A percentile compares a stretch with the other conserved stretches of the same genome.
Conservation (phyloP, 73 alveolate species). For the Uronychia setigera region DNA sequence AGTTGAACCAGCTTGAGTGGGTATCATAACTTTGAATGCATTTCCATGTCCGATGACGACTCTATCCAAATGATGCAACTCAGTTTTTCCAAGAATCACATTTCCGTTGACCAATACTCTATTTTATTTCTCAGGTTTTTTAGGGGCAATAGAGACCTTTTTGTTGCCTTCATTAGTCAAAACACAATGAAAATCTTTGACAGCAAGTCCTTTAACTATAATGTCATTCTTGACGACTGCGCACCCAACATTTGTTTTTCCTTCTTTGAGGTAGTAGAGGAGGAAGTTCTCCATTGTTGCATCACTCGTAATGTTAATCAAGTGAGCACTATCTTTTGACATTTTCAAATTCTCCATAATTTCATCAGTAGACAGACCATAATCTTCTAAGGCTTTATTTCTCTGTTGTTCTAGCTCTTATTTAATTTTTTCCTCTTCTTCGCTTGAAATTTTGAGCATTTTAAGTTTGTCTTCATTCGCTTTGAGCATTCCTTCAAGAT, state of each 20-base stretch:
- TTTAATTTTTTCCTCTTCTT: not conserved
- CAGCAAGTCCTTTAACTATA: slow-evolving; percentile 13
- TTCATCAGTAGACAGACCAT: not conserved
- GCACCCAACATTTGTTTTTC: slow-evolving; percentile 2
- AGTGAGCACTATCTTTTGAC: not conserved
- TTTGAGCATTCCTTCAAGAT: slow-evolving; percentile 5
- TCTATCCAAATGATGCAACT: slow-evolving; percentile 25
- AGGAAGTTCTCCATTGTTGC: slow-evolving; percentile 13
- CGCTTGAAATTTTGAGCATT: not conserved
- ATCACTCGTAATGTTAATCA: slow-evolving; percentile 16
- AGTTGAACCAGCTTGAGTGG: not conserved
- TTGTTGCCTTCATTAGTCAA: slow-evolving; percentile 3
- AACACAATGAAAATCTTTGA: not conserved
- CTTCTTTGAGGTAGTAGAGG: slow-evolving; percentile 11
- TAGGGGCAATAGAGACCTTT: slow-evolving; percentile 6
- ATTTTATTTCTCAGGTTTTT: not conserved
- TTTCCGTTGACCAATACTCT: slow-evolving; percentile 17
- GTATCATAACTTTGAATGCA: slow-evolving; percentile 18
- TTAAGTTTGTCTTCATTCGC: not conserved
- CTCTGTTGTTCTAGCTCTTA: slow-evolving; percentile 12
- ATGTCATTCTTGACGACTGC: not conserved
- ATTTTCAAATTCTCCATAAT: not conserved
- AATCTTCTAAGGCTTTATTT: not conserved
- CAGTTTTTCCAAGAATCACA: not conserved
- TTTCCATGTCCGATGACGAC: slow-evolving; percentile 20